phyloP scores from a whole-genome alignment of 2,329 filamentous ascomycete genomes.

The Ophioceras dolichostomum region DNA sequence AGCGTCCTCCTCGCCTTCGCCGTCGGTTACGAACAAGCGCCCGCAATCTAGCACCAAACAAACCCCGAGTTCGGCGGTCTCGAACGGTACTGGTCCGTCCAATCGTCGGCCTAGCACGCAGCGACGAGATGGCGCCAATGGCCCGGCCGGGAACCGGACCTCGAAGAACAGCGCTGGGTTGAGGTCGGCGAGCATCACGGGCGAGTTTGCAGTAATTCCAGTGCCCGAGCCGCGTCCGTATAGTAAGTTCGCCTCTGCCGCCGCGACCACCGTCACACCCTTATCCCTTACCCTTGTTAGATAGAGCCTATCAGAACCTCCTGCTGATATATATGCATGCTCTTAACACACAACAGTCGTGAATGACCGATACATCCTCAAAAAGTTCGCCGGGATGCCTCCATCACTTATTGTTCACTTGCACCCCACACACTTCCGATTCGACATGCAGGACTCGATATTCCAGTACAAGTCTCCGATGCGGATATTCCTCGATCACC shows the following conservation, averaged over 20 bases:
- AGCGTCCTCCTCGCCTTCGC: constrained; percentile 47
- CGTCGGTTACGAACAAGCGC: constrained; percentile 42
- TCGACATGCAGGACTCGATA: constrained; percentile 87
- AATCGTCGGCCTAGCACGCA: constrained; percentile 29
- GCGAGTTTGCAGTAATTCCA: constrained; percentile 25
- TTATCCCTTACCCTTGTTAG: neutral
- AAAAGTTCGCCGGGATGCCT: constrained; percentile 52
- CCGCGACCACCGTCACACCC: too few relatives aligned
- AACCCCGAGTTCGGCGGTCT: constrained; percentile 27
- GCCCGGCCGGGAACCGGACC: constrained; percentile 29
- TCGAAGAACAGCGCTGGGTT: constrained; percentile 39
- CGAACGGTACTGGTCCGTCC: constrained; percentile 25
- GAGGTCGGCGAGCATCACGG: constrained; percentile 32
- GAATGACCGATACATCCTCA: constrained; percentile 67
- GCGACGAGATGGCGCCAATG: constrained; percentile 37
- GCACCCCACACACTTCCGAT: constrained; percentile 74
- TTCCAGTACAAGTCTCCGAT: constrained; percentile 91
- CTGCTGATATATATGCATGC: too few relatives aligned
- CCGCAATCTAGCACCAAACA: constrained; percentile 36
- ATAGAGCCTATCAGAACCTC: too few relatives aligned
- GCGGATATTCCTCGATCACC: constrained; percentile 66
- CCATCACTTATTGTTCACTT: constrained; percentile 83
- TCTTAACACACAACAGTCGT: too few relatives aligned
- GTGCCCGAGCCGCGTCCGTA: constrained; percentile 37
- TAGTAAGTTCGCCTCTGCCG: constrained; percentile 24